Percentiles rank a stretch among this genome's conserved stretches.
These are phyloP conservation scores for Westerdykella ornata DNA, from an alignment of 2,329 filamentous ascomycete species.

Conservation along the genomic window DNA sequence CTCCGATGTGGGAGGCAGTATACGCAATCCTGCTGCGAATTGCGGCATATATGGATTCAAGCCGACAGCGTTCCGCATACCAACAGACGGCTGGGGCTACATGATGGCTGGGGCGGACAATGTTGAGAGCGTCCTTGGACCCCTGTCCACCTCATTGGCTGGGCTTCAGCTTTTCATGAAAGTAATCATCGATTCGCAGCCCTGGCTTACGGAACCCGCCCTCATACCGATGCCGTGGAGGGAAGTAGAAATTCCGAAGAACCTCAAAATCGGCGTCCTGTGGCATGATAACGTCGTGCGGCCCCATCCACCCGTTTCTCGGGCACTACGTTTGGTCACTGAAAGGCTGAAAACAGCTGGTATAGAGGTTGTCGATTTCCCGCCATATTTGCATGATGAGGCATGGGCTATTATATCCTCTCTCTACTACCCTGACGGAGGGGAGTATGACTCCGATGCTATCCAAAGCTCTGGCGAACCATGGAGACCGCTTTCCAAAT, in stretches of 20 bases:
- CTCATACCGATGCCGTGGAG: conserved; percentile 55
- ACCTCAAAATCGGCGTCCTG: conserved; percentile 54
- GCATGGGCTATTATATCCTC: conserved; percentile 44
- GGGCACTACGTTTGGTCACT: conserved; percentile 48
- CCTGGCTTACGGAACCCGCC: conserved; percentile 54
- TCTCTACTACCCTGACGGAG: conserved; percentile 53
- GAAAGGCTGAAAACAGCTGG: conserved; percentile 41
- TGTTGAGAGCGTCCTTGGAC: conserved; percentile 48
- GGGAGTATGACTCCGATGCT: conserved; percentile 45
- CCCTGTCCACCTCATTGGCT: conserved; percentile 48
- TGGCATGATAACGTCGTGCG: conserved; percentile 59
- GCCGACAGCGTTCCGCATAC: conserved; percentile 44
- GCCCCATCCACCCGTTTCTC: conserved; percentile 59
- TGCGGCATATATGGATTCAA: conserved; percentile 31
- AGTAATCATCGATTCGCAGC: conserved; percentile 46
- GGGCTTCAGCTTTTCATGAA: conserved; percentile 51
- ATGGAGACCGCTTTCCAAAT: conserved; percentile 51
- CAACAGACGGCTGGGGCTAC: conserved; percentile 38
- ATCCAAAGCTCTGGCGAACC: conserved; percentile 54
- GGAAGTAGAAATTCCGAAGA: conserved; percentile 19
- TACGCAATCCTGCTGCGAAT: conserved; percentile 25
- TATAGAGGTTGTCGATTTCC: conserved; percentile 49
- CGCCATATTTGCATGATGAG: conserved; percentile 45
- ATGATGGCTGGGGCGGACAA: conserved; percentile 42
- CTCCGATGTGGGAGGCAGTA: conserved; percentile 14